Percentiles rank a stretch among this genome's conserved stretches.
Conservation (phyloP, 2,329 filamentous ascomycete species). For the Botrytis porri region DNA sequence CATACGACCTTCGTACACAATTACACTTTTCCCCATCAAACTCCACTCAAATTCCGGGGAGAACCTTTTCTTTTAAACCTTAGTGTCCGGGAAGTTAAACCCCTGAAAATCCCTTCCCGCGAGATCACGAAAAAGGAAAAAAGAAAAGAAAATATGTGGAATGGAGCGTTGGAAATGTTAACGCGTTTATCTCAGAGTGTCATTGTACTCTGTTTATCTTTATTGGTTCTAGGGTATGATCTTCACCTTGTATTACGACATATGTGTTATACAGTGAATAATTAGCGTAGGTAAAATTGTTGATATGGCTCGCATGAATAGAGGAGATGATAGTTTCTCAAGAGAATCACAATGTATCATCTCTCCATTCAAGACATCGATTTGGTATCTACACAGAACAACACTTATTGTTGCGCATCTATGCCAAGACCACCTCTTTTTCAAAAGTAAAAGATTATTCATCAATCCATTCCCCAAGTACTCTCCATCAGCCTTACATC, state of each 20-base stretch:
- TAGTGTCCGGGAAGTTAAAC: background rate
- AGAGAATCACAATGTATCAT: background rate
- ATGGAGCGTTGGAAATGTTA: background rate
- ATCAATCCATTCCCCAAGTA: too few species aligned
- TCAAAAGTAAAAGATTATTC: too few species aligned
- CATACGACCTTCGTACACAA: background rate
- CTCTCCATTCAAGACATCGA: background rate
- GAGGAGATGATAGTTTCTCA: background rate
- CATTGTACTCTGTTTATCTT: background rate
- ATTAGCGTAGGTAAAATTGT: background rate
- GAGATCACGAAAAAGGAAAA: background rate
- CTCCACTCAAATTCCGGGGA: conserved; percentile 2
- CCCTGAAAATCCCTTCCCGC: background rate
- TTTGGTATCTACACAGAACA: background rate
- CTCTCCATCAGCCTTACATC: too few species aligned
- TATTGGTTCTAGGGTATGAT: background rate
- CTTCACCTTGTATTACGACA: background rate
- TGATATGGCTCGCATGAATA: background rate
- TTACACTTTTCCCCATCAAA: background rate
- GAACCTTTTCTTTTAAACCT: background rate
- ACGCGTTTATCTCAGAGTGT: too few species aligned
- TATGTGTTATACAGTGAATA: background rate
- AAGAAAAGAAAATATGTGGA: background rate
- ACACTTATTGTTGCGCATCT: background rate
- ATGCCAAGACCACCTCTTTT: background rate